Percentiles rank a stretch among this genome's conserved stretches.
phyloP scores from a whole-genome alignment of 345 rosid genomes.

The Euphorbia peplus region DNA sequence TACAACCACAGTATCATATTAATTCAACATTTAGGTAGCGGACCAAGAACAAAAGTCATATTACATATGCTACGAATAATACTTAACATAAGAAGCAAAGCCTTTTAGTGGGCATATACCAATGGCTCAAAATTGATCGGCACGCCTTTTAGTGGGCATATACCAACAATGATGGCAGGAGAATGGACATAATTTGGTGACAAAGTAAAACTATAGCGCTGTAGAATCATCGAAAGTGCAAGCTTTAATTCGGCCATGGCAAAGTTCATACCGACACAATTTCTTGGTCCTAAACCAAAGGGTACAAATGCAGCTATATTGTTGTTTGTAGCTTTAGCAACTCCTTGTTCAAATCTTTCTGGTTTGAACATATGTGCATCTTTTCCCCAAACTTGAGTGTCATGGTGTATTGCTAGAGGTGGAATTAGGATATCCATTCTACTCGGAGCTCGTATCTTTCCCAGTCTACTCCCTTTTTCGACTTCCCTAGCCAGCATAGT shows the following conservation, averaged over 20 bases:
- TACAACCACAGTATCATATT: background rate
- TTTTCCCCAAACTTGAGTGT: constrained; percentile 33
- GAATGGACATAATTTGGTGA: constrained; percentile 37
- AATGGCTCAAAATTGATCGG: constrained; percentile 28
- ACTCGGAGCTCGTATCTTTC: constrained; percentile 24
- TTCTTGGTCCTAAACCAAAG: constrained; percentile 35
- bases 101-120: background rate
- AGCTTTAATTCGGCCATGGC: constrained; percentile 29
- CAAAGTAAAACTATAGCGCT: constrained; percentile 26
- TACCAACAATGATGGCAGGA: constrained; percentile 10
- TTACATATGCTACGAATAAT: too few relatives aligned
- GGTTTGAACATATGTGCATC: constrained; percentile 35
- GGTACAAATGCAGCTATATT: constrained; percentile 24
- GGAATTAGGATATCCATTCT: constrained; percentile 14
- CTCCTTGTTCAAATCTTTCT: constrained; percentile 22
- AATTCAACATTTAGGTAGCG: too few relatives aligned
- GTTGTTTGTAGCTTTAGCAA: constrained; percentile 34
- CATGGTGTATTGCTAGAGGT: constrained; percentile 22
- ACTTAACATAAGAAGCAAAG: too few relatives aligned
- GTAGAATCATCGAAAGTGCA: constrained; percentile 37
- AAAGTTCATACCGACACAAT: constrained; percentile 32
- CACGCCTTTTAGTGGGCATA: constrained; percentile 31
- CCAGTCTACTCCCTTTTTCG: constrained; percentile 16
- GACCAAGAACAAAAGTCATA: too few relatives aligned
- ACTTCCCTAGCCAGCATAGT: background rate